Base-by-base conservation (phyloP, 208 protist species). In the Leishmania lainsoni region DNA sequence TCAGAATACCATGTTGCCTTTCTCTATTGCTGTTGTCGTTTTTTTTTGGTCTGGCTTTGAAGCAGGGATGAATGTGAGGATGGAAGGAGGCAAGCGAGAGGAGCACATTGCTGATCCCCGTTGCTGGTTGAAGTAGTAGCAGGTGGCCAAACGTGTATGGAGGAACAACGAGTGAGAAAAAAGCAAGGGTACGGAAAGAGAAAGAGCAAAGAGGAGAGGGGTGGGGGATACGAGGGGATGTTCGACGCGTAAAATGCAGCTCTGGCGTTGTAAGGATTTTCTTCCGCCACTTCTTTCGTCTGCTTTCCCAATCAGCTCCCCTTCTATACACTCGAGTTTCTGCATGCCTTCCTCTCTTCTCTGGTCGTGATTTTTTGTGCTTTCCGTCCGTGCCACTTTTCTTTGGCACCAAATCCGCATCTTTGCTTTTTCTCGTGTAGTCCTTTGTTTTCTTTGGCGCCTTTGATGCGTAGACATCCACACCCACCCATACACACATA, bases 351-450 rank as follows among this genome's bases (percentile, higher is more conserved):
- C 45, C 20, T 5, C 32, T 70, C 35, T 51, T 45, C 17, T 26
- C 35, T 59, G 32, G 22, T 26, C 45, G 29, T 76, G 61, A 71
- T 54, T 22, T 73, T 75, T 63, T 76, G 63, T 75, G 4, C 56
- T 73, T 48, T 61, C 35, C 51, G 4, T 68, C 75, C 48, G 29
- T 51, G 52, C 77, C 59, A 29, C 56, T 51, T 22, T 52, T 16
- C 45, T 54, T 26, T 52, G 42, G 69, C 26, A 54, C 26, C 69
- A 29, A 54, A 54, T 52, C 58, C 42, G 16, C 42, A 61, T 73
- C 9, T n/a, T 83, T 61, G 68, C 26, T 42, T 74, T 51, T 69
- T 58, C 39, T 72, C 22, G 29, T 17, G 9, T 73, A 73, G 69
- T 52, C 20, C 12, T 52, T 71, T 61, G 56, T 61, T 61, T 16